A percentile compares a stretch with the other conserved stretches of the same genome.
These are phyloP conservation scores for Mayamaea pseudoterrestris DNA, from an alignment of 108 stramenopile species.

Conservation along the genomic window DNA sequence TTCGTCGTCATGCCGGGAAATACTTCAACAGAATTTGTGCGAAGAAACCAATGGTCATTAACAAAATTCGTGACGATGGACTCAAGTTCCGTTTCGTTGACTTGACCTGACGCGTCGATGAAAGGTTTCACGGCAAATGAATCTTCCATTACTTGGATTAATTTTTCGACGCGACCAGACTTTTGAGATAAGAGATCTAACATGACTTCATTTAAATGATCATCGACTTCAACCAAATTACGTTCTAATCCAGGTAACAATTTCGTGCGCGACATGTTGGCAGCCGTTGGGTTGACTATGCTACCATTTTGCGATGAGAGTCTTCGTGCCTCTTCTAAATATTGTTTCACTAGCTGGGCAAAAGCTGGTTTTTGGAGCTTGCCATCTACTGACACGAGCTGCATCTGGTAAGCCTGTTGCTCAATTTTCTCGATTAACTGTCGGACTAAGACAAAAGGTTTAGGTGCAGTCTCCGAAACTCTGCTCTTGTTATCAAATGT, in stretches of 20 bases:
- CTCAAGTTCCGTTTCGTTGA: no score
- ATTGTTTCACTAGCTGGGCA: constrained; percentile 2
- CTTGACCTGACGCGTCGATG: no score
- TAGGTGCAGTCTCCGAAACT: background rate
- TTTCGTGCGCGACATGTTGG: background rate
- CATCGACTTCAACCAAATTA: background rate
- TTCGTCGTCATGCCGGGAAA: no score
- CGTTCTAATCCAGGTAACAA: background rate
- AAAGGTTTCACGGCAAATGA: no score
- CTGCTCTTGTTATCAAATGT: background rate
- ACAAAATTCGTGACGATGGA: no score
- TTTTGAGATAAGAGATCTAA: no score
- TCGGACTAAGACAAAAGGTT: constrained; percentile 1
- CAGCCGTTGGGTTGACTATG: background rate
- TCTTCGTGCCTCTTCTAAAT: constrained; percentile 1
- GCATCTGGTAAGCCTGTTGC: background rate
- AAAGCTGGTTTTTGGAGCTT: constrained; percentile 8
- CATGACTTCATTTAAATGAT: background rate
- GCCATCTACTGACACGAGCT: constrained; percentile 3
- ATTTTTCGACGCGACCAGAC: background rate
- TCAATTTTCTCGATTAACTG: constrained; percentile 2
- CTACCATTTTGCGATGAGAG: no score
- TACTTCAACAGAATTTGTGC: no score
- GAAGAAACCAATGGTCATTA: no score
- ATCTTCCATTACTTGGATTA: background rate